A percentile compares a stretch with the other conserved stretches of the same genome.
Conservation (phyloP, 139 green algal species). For the Closterium sp. region DNA sequence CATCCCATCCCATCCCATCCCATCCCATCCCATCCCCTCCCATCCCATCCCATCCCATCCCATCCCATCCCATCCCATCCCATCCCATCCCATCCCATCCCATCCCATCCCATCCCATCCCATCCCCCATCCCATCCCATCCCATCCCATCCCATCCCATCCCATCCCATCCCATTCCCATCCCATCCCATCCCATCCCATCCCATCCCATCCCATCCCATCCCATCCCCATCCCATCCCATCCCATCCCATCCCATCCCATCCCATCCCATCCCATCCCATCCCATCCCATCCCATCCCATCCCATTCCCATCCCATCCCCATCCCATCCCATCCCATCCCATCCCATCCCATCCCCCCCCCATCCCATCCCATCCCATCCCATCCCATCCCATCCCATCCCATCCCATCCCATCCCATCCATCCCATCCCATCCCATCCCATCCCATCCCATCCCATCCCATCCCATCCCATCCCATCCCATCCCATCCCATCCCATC, state of each 20-base stretch:
- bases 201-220: slow-evolving; percentile 17
- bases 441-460: slow-evolving; percentile 18
- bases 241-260: slow-evolving; percentile 20
- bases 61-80: slow-evolving; percentile 17
- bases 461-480: slow-evolving; percentile 20
- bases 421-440: slow-evolving; percentile 15
- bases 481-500: neutral
- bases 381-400: slow-evolving; percentile 20
- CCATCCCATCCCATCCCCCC: slow-evolving; percentile 16
- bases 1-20: neutral
- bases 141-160: neutral
- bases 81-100: slow-evolving; percentile 18
- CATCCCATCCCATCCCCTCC: neutral
- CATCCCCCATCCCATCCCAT: neutral
- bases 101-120: slow-evolving; percentile 20
- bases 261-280: neutral
- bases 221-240: slow-evolving; percentile 17
- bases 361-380: slow-evolving; percentile 19
- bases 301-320: neutral
- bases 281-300: neutral
- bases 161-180: no score
- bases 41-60: neutral
- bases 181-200: neutral
- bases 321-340: neutral
- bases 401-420: neutral